Evolutionary conservation across 768 basidiomycete genomes (phyloP), one percentile per base, ranked within the genome.

Genomic region (Tulasnella sp.): DNA sequence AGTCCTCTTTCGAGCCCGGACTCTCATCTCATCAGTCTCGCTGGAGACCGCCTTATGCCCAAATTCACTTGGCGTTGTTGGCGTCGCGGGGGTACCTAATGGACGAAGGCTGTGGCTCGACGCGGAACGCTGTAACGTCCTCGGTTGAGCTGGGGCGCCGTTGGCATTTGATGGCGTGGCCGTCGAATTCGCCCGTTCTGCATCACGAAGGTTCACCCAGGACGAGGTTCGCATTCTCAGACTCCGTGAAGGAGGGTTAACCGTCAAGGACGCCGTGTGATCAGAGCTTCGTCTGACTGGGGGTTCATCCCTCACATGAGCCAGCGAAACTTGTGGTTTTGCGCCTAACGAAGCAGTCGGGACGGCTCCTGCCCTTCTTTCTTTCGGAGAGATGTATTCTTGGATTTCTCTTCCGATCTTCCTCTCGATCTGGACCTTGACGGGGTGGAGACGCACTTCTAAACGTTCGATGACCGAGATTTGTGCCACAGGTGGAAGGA

Each of bases 401-500:
- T 95, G 91, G 79, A 98, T 92, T 78, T 91, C 88, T 27, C 89
- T 88, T 12, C 95, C 96, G 39, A 97, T 89, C 81, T 88, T 89
- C 38, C 94, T 91, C 85, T 99, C 97, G 74, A 98, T 88, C 81
- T 95, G 94, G 9, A 98, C 88, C 40, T 92, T 91, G 82, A 98
- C 88, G 0, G 96, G 97, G 84, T 97, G 95, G 58, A 98, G 87
- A 38, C 90, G 89, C 46, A 97, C 86, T 81, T 93, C 91, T 82
- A 98, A 94, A 39, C 89, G 87, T 84, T 95, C 92, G 84, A 95
- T 92, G 81, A 98, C 94, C 1, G 92, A 90, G 81, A 99, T 98
- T 18, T 97, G 97, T 27, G 96, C 97, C 34, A 98, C 96, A 21
- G 96, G 94, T 1, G 95, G 90, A n/a, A 95, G 87, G 36, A 94